A percentile compares a stretch with the other conserved stretches of the same genome.
Evolutionary conservation across 768 basidiomycete genomes (phyloP).

Genomic region (Leccinum ochraceum): DNA sequence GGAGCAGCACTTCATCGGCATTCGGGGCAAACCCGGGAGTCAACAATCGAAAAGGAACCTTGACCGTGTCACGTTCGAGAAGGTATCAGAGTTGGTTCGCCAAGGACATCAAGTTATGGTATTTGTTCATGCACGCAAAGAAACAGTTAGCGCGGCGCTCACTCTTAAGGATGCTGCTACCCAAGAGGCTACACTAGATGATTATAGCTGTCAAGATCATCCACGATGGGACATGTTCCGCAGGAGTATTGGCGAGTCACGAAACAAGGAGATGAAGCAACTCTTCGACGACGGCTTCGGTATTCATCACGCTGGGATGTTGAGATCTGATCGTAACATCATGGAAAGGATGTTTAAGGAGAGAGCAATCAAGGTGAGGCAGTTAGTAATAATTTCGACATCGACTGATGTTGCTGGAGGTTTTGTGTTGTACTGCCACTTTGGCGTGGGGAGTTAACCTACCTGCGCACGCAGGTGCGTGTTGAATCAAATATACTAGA

Average conservation of each 20-base stretch:
- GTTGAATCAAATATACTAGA: conserved; percentile 7
- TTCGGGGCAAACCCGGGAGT: conserved; percentile 85
- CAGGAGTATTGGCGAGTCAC: conserved; percentile 72
- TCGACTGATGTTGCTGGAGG: conserved; percentile 46
- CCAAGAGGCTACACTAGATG: conserved; percentile 67
- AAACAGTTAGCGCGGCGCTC: conserved; percentile 91
- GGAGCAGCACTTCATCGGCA: conserved; percentile 95
- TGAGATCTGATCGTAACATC: conserved; percentile 90
- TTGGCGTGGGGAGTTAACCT: conserved; percentile 99
- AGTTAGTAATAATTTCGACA: not conserved
- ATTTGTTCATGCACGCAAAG: conserved; percentile 97
- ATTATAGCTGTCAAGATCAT: conserved; percentile 83
- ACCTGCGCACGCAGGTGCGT: conserved; percentile 90
- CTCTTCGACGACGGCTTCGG: conserved; percentile 92
- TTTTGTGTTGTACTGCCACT: conserved; percentile 96
- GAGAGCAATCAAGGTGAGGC: conserved; percentile 80
- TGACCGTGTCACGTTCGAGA: conserved; percentile 86
- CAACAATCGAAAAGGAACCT: conserved; percentile 75
- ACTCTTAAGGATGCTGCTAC: conserved; percentile 76
- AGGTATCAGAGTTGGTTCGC: conserved; percentile 84
- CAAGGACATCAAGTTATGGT: conserved; percentile 99
- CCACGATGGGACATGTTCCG: conserved; percentile 78
- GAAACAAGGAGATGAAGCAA: conserved; percentile 96
- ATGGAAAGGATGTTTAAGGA: conserved; percentile 94
- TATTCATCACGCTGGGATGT: conserved; percentile 98